A percentile compares a stretch with the other conserved stretches of the same genome.
Evolutionary conservation across 2,329 filamentous ascomycete genomes (phyloP).

Genomic region (Aspergillus fructus): DNA sequence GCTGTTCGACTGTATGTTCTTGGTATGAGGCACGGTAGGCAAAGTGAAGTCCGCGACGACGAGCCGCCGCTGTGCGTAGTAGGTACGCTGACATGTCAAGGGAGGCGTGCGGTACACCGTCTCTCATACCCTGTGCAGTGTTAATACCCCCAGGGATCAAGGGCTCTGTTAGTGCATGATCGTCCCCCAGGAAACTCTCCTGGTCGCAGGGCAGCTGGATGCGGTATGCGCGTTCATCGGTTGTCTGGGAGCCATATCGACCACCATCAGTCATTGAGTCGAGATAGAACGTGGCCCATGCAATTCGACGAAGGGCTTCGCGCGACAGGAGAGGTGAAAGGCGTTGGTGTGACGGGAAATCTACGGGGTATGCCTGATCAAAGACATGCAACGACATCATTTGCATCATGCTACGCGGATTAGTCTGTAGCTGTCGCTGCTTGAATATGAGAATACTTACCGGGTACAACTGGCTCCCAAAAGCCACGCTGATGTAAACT

Average conservation of each 20-base stretch:
- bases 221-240: neutral
- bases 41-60: neutral
- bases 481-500: neutral
- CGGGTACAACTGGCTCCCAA: neutral
- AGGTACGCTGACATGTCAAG: neutral
- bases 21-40: neutral
- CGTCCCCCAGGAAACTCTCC: neutral
- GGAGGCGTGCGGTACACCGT: neutral
- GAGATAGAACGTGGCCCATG: neutral
- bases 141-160: neutral
- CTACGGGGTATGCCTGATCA: neutral
- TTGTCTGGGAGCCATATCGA: neutral
- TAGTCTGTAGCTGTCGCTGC: no score
- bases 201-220: neutral
- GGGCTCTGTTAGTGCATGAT: neutral
- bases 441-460: neutral
- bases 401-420: neutral
- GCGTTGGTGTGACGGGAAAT: neutral
- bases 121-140: neutral
- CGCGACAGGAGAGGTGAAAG: neutral
- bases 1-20: neutral
- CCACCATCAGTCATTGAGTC: neutral
- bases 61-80: neutral
- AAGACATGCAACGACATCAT: neutral
- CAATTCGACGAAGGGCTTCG: neutral